Conservation (phyloP, 768 basidiomycete species). For the Sarcodon aspratus region DNA sequence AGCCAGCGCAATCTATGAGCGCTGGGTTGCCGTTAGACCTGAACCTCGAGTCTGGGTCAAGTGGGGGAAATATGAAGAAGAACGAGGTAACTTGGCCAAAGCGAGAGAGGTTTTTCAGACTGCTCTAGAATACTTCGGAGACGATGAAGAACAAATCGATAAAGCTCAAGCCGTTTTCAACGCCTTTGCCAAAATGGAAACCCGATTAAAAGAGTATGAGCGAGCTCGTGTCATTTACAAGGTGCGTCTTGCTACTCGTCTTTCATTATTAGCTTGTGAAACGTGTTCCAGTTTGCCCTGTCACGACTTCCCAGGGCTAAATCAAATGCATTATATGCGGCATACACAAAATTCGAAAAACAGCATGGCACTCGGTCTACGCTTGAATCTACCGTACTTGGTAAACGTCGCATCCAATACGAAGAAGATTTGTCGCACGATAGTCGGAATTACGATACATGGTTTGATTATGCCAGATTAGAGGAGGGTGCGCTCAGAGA, state of each 20-base stretch:
- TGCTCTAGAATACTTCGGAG: slow-evolving; percentile 53
- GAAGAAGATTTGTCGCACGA: slow-evolving; percentile 93
- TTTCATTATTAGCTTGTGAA: slow-evolving; percentile 1
- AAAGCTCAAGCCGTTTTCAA: slow-evolving; percentile 87
- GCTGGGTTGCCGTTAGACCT: slow-evolving; percentile 70
- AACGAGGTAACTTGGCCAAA: slow-evolving; percentile 50
- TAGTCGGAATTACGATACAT: slow-evolving; percentile 90
- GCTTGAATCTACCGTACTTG: slow-evolving; percentile 88
- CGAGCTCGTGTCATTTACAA: slow-evolving; percentile 97
- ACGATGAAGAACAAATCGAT: slow-evolving; percentile 54
- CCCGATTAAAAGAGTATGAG: slow-evolving; percentile 89
- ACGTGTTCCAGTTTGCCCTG: slow-evolving; percentile 69
- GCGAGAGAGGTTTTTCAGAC: slow-evolving; percentile 57
- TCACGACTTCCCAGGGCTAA: slow-evolving; percentile 87
- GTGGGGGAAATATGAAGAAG: slow-evolving; percentile 58
- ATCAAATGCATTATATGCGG: slow-evolving; percentile 76
- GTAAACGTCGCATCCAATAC: slow-evolving; percentile 97
- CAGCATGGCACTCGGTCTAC: slow-evolving; percentile 86
- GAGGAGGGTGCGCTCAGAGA: slow-evolving; percentile 84
- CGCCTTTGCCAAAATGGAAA: slow-evolving; percentile 97
- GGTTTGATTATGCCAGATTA: slow-evolving; percentile 93
- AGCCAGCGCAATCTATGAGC: slow-evolving; percentile 86
- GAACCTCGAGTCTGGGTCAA: slow-evolving; percentile 55
- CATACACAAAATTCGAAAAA: slow-evolving; percentile 97
- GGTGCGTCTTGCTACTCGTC: slow-evolving; percentile 29